Conservation (phyloP, 192 early-diverging fungal genomes). For the Backusella macrospora region DNA sequence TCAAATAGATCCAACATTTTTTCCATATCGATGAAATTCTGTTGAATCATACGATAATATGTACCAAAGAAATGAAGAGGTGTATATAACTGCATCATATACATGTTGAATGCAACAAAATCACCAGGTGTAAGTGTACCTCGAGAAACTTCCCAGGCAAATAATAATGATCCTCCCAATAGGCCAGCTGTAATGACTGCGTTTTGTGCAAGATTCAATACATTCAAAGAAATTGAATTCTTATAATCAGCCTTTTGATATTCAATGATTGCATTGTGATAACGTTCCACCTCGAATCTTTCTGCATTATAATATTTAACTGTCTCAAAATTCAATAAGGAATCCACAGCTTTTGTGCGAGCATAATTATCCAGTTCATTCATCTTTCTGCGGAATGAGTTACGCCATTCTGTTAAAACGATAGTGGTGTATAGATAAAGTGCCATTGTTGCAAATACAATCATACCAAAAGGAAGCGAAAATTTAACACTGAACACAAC, state of each 20-base stretch:
- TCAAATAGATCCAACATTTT: slow-evolving; percentile 89
- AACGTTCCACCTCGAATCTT: slow-evolving; percentile 79
- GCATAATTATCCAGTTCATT: slow-evolving; percentile 86
- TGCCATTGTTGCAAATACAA: slow-evolving; percentile 86
- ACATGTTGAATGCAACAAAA: slow-evolving; percentile 89
- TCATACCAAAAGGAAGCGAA: slow-evolving; percentile 74
- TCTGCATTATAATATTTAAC: slow-evolving; percentile 97
- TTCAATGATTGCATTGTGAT: slow-evolving; percentile 73
- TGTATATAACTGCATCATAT: slow-evolving; percentile 86
- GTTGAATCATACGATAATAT: slow-evolving; percentile 92
- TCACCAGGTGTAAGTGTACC: slow-evolving; percentile 75
- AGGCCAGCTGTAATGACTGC: slow-evolving; percentile 85
- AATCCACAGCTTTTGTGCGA: slow-evolving; percentile 86
- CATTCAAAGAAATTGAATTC: slow-evolving; percentile 67
- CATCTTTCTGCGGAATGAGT: slow-evolving; percentile 75
- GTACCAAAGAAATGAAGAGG: slow-evolving; percentile 91
- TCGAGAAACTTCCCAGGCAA: slow-evolving; percentile 75
- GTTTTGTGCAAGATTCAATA: slow-evolving; percentile 88
- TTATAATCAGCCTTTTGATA: slow-evolving; percentile 88
- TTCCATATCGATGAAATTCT: slow-evolving; percentile 96
- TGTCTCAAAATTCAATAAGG: slow-evolving; percentile 96
- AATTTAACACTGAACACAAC: slow-evolving; percentile 69
- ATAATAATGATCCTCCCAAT: slow-evolving; percentile 78
- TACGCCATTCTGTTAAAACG: slow-evolving; percentile 87
- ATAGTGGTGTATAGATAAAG: slow-evolving; percentile 82